These are phyloP conservation scores for Castanea crenata DNA, from an alignment of 306 rosid genomes.

Conservation along the genomic window DNA sequence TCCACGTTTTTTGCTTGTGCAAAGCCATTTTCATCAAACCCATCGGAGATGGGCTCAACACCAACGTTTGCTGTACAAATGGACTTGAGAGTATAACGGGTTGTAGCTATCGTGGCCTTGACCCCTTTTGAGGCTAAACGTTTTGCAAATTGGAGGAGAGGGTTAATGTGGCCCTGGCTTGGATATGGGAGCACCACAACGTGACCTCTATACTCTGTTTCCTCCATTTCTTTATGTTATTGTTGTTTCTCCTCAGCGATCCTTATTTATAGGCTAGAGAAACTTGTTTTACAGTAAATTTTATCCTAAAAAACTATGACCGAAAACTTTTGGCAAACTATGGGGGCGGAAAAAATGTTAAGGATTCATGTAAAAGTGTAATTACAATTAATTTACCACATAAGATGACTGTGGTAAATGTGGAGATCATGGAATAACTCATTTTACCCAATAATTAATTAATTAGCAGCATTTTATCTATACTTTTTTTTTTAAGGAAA, in stretches of 20 bases:
- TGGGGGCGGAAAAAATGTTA: too few relatives aligned
- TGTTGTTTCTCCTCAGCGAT: background rate
- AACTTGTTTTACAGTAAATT: background rate
- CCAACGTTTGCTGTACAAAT: constrained; percentile 29
- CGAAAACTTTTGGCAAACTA: too few relatives aligned
- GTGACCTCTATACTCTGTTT: constrained; percentile 16
- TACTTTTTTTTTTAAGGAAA: too few relatives aligned
- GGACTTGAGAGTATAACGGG: constrained; percentile 40
- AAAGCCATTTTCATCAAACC: constrained; percentile 50
- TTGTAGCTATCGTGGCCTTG: constrained; percentile 52
- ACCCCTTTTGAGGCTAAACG: constrained; percentile 40
- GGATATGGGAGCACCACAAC: constrained; percentile 49
- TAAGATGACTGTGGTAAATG: too few relatives aligned
- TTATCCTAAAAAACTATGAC: too few relatives aligned
- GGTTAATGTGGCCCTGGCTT: constrained; percentile 56
- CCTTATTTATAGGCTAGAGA: background rate
- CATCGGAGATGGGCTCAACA: constrained; percentile 63
- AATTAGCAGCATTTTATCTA: too few relatives aligned
- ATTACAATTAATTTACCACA: too few relatives aligned
- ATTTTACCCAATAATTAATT: too few relatives aligned
- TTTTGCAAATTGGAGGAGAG: constrained; percentile 47
- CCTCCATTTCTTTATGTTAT: constrained; percentile 6
- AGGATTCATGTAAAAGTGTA: too few relatives aligned
- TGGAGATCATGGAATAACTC: too few relatives aligned
- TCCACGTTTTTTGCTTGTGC: constrained; percentile 38